Conservation (phyloP, 371 early-diverging fungal genomes). For the Mortierella sp. region DNA sequence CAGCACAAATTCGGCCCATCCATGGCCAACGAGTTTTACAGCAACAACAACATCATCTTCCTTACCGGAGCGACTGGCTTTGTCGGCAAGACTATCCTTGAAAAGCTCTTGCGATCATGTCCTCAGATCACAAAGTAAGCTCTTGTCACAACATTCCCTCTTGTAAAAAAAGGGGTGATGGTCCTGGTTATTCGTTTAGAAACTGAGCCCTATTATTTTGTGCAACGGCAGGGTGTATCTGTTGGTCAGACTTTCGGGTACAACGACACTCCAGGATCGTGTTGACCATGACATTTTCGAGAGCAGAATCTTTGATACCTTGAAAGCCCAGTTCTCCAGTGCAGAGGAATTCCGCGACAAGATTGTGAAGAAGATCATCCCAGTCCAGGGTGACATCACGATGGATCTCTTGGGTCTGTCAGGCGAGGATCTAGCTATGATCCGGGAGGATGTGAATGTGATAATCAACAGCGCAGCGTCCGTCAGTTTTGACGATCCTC, state of each 20-base stretch:
- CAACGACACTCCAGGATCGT: constrained; percentile 43
- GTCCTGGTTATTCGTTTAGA: no score
- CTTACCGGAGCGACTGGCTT: constrained; percentile 74
- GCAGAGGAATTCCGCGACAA: constrained; percentile 38
- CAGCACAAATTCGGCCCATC: constrained; percentile 29
- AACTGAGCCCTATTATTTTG: neutral
- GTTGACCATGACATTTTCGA: constrained; percentile 45
- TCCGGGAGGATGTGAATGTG: constrained; percentile 58
- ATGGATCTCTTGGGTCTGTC: constrained; percentile 61
- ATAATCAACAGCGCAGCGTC: constrained; percentile 70
- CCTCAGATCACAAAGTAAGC: constrained; percentile 49
- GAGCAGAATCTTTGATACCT: constrained; percentile 49
- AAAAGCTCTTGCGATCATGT: constrained; percentile 59
- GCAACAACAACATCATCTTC: constrained; percentile 53
- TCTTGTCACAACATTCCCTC: neutral
- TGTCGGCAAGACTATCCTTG: constrained; percentile 70
- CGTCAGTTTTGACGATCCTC: constrained; percentile 63
- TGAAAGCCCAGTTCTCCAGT: constrained; percentile 36
- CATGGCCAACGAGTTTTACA: constrained; percentile 47
- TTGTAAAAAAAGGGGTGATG: no score
- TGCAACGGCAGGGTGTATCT: constrained; percentile 30
- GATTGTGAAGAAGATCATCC: constrained; percentile 63
- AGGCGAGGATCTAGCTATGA: constrained; percentile 54
- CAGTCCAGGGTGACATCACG: constrained; percentile 63
- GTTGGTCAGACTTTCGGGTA: constrained; percentile 43